These are phyloP conservation scores for Erodium moschatum DNA, from an alignment of 441 rosid species.

Conservation along the genomic window DNA sequence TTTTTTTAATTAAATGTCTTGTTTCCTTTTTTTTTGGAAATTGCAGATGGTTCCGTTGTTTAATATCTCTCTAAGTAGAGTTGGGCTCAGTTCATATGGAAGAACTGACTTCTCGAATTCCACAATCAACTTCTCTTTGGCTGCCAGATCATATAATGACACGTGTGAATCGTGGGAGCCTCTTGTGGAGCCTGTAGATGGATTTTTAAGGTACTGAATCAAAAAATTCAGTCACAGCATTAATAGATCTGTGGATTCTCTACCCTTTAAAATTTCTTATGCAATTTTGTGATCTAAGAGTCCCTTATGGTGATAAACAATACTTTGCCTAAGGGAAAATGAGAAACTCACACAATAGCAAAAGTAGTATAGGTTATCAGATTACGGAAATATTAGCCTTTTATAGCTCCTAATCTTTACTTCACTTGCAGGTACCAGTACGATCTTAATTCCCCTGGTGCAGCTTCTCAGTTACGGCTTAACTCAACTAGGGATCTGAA, in stretches of 20 bases:
- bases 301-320: not conserved
- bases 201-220: conserved; percentile 4
- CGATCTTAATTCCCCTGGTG: conserved; percentile 63
- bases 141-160: conserved; percentile 4
- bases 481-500: conserved; percentile 70
- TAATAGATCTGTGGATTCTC: not conserved
- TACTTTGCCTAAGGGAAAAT: too few species aligned
- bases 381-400: too few species aligned
- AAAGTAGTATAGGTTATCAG: too few species aligned
- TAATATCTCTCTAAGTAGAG: conserved; percentile 4
- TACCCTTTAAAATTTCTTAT: not conserved
- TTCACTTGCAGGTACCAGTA: conserved; percentile 39
- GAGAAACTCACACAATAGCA: too few species aligned
- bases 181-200: not conserved
- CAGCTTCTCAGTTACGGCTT: conserved; percentile 81
- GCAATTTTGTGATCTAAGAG: not conserved
- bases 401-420: conserved; percentile 8
- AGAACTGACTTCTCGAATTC: not conserved
- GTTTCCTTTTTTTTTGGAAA: not conserved
- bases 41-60: not conserved
- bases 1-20: not conserved
- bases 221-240: not conserved
- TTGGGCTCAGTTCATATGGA: conserved; percentile 3
- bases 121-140: not conserved
- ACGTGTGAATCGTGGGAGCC: not conserved